Percentiles rank a stretch among this genome's conserved stretches.
Conservation (phyloP, 345 rosid species). For the Excoecaria agallocha region DNA sequence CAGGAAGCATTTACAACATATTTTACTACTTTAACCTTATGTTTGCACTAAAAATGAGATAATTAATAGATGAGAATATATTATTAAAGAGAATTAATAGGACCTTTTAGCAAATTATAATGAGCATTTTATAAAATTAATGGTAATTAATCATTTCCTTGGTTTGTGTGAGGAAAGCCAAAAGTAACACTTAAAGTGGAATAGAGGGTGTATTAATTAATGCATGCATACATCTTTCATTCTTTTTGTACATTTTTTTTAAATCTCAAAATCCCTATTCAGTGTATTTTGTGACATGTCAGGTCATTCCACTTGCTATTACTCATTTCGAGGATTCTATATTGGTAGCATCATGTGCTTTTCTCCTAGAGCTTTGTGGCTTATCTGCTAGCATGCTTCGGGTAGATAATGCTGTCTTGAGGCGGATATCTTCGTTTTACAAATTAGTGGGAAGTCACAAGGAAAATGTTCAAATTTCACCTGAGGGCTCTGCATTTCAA, state of each 20-base stretch:
- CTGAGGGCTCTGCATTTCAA: constrained; percentile 61
- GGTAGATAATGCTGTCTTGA: constrained; percentile 74
- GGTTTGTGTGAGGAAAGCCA: no score
- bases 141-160: no score
- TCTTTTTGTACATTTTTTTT: neutral
- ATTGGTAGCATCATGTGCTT: constrained; percentile 84
- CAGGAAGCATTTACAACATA: no score
- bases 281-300: constrained; percentile 19
- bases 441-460: constrained; percentile 48
- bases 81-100: no score
- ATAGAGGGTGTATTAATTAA: no score
- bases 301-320: constrained; percentile 93
- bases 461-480: constrained; percentile 45
- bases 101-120: no score
- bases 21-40: no score
- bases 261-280: neutral
- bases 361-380: constrained; percentile 91
- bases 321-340: constrained; percentile 75
- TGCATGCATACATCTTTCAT: neutral
- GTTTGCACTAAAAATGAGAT: no score
- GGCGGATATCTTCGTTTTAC: constrained; percentile 77
- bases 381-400: constrained; percentile 79
- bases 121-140: no score
- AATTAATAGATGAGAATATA: no score
- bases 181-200: no score